Evolutionary conservation across 768 basidiomycete species (phyloP).

Genomic region (Suillus weaverae): DNA sequence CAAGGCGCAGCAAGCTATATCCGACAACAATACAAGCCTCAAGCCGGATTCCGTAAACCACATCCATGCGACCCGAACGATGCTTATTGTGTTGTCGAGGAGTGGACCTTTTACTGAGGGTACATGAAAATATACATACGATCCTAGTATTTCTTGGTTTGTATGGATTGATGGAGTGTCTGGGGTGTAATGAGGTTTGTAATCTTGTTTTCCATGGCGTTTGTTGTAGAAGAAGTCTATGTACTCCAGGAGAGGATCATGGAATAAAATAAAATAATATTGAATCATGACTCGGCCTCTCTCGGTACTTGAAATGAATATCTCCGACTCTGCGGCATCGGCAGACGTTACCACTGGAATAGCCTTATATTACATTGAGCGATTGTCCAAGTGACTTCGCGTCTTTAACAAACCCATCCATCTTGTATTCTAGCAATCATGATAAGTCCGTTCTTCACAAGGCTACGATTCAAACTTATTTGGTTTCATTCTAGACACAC

Average conservation of each 20-base stretch:
- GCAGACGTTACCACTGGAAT: neutral
- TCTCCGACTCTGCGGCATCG: conserved; percentile 13
- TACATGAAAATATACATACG: neutral
- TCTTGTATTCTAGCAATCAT: conserved; percentile 37
- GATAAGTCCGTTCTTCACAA: conserved; percentile 52
- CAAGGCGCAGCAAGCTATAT: conserved; percentile 12
- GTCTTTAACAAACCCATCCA: conserved; percentile 13
- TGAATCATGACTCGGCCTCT: conserved; percentile 8
- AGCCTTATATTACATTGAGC: conserved; percentile 3
- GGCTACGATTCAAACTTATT: conserved; percentile 27
- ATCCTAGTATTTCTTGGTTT: neutral
- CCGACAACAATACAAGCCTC: conserved; percentile 29
- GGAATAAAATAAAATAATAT: neutral
- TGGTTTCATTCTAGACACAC: conserved; percentile 47
- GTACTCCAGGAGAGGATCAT: conserved; percentile 13
- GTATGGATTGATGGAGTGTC: neutral
- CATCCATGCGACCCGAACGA: conserved; percentile 61
- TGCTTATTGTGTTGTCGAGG: conserved; percentile 69
- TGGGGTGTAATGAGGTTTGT: conserved; percentile 6
- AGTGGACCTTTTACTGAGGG: conserved; percentile 53
- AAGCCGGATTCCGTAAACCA: conserved; percentile 38
- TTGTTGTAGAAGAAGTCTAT: conserved; percentile 8
- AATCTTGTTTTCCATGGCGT: conserved; percentile 24
- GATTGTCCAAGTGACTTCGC: conserved; percentile 11
- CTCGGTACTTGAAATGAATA: conserved; percentile 22